These are phyloP conservation scores for Sclerotinia borealis DNA, from an alignment of 2,329 filamentous ascomycete genomes.

Conservation along the genomic window DNA sequence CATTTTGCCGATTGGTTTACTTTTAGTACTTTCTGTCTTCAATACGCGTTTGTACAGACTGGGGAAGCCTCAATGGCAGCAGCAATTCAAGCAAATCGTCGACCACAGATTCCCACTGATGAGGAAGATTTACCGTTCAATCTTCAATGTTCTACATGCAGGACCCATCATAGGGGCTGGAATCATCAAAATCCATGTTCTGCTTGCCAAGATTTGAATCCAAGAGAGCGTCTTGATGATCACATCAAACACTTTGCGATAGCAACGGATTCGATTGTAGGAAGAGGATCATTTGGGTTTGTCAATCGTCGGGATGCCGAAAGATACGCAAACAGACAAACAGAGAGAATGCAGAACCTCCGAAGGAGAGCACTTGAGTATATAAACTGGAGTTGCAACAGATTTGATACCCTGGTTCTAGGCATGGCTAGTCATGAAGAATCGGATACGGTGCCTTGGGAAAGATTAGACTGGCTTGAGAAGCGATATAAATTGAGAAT, in stretches of 20 bases:
- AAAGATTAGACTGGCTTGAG: neutral
- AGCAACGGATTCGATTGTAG: too few species aligned
- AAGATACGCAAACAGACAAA: neutral
- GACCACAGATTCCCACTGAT: neutral
- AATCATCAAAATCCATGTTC: neutral
- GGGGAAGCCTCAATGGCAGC: neutral
- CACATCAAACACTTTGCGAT: neutral
- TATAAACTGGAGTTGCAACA: neutral
- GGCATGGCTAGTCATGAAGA: neutral
- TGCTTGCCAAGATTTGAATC: neutral
- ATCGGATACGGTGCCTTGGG: neutral
- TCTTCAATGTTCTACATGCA: neutral
- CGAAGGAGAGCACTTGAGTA: neutral
- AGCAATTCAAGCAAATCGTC: neutral
- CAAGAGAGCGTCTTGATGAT: neutral
- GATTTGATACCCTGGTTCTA: neutral
- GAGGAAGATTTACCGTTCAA: neutral
- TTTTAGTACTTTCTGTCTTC: neutral
- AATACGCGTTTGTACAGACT: neutral
- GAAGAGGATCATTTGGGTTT: neutral
- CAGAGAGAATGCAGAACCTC: neutral
- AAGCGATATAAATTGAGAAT: neutral
- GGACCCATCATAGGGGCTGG: neutral
- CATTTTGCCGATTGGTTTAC: neutral
- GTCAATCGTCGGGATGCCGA: neutral